Conservation (phyloP, 345 rosid genomes). For the Syzygium jambos region DNA sequence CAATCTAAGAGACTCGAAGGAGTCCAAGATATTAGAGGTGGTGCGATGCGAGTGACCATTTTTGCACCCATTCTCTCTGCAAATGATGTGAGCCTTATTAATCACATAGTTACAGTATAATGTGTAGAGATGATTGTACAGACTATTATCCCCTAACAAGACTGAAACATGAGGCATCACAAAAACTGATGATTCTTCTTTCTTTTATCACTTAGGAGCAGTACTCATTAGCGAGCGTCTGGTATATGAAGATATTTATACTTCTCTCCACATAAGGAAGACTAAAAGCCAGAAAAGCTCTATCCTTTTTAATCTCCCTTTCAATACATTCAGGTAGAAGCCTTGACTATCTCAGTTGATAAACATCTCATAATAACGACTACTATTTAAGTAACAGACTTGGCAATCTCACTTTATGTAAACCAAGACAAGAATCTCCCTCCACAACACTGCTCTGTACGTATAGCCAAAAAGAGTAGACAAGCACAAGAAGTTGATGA, state of each 20-base stretch:
- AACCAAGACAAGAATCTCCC: background rate
- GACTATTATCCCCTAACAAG: background rate
- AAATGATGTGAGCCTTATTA: background rate
- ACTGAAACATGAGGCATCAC: background rate
- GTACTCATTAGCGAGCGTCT: background rate
- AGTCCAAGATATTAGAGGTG: slow-evolving; percentile 16
- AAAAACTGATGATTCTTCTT: background rate
- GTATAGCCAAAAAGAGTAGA: background rate
- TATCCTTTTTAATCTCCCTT: background rate
- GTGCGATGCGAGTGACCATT: slow-evolving; percentile 2
- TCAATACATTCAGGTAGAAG: background rate
- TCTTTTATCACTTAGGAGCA: background rate
- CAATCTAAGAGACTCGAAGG: slow-evolving; percentile 28
- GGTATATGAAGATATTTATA: background rate
- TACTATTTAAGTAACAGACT: background rate
- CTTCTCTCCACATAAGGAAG: background rate
- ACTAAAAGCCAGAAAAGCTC: background rate
- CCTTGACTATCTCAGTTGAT: background rate
- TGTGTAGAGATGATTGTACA: background rate
- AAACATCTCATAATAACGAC: background rate
- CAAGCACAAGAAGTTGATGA: background rate
- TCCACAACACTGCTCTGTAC: background rate
- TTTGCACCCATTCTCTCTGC: slow-evolving; percentile 13
- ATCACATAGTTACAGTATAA: background rate
- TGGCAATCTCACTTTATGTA: background rate